phyloP scores from a whole-genome alignment of 2,329 filamentous ascomycete genomes.

The Balansia obtecta region DNA sequence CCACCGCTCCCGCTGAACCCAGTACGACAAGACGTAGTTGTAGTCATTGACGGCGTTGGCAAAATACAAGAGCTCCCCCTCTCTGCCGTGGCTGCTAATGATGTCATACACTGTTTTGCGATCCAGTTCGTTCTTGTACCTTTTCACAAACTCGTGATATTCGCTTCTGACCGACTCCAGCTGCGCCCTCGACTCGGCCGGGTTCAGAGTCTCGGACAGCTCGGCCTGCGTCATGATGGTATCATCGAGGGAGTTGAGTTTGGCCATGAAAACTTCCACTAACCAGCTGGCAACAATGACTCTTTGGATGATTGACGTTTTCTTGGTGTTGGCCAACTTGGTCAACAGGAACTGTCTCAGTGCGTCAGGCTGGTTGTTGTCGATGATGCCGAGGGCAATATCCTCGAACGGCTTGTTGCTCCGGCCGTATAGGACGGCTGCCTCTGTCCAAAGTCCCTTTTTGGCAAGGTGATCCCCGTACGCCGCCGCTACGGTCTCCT shows the following conservation, averaged over 20 bases:
- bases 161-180: slow-evolving; percentile 61
- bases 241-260: slow-evolving; percentile 88
- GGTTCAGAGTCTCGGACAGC: slow-evolving; percentile 57
- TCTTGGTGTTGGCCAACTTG: slow-evolving; percentile 72
- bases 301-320: slow-evolving; percentile 77
- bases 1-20: slow-evolving; percentile 94
- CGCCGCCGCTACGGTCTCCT: slow-evolving; percentile 80
- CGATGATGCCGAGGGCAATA: slow-evolving; percentile 81
- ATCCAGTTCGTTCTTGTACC: slow-evolving; percentile 79
- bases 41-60: slow-evolving; percentile 83
- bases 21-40: slow-evolving; percentile 91
- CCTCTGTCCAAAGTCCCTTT: slow-evolving; percentile 73
- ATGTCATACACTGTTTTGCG: slow-evolving; percentile 89
- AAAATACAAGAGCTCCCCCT: slow-evolving; percentile 85
- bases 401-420: slow-evolving; percentile 97
- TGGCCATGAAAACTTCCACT: slow-evolving; percentile 92
- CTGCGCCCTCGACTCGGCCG: slow-evolving; percentile 58
- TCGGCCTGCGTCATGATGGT: slow-evolving; percentile 84
- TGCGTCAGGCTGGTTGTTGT: slow-evolving; percentile 81
- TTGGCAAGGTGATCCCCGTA: slow-evolving; percentile 80
- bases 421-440: slow-evolving; percentile 80
- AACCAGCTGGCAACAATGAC: slow-evolving; percentile 95
- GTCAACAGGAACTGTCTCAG: slow-evolving; percentile 79
- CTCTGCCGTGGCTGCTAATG: slow-evolving; percentile 86
- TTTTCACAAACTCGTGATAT: slow-evolving; percentile 77